Evolutionary conservation across 2,329 filamentous ascomycete genomes (phyloP).

Genomic region (Stemphylium lycopersici): DNA sequence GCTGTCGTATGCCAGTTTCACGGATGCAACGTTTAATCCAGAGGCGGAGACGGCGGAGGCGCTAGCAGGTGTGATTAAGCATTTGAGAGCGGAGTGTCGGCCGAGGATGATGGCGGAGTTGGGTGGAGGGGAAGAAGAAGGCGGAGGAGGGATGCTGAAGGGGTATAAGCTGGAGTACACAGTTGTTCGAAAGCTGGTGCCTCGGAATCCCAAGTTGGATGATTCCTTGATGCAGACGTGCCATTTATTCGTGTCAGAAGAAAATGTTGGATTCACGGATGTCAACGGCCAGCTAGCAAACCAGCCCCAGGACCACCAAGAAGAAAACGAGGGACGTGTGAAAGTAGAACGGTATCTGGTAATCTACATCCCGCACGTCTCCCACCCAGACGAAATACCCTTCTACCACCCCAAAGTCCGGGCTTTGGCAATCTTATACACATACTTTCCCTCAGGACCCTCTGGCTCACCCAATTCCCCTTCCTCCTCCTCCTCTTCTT

Average conservation of each 20-base stretch:
- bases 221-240: slow-evolving; percentile 81
- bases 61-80: slow-evolving; percentile 55
- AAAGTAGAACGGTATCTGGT: slow-evolving; percentile 62
- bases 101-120: slow-evolving; percentile 27
- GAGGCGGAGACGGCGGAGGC: slow-evolving; percentile 38
- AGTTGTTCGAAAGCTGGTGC: slow-evolving; percentile 78
- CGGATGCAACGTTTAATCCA: slow-evolving; percentile 45
- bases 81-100: slow-evolving; percentile 54
- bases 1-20: slow-evolving; percentile 64
- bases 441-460: slow-evolving; percentile 52
- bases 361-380: slow-evolving; percentile 78
- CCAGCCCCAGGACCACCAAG: slow-evolving; percentile 24
- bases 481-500: no score
- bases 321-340: slow-evolving; percentile 32
- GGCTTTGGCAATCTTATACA: slow-evolving; percentile 77
- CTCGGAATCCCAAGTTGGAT: slow-evolving; percentile 80
- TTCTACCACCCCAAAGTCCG: slow-evolving; percentile 86
- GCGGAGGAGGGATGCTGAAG: slow-evolving; percentile 9
- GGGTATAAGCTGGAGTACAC: slow-evolving; percentile 62
- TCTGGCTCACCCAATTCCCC: no score
- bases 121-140: no score
- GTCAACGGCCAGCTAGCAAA: no score
- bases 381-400: slow-evolving; percentile 68
- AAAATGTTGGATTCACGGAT: slow-evolving; percentile 4
- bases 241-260: slow-evolving; percentile 64